Base-by-base conservation (phyloP, 805 yeast genomes). In the Yarrowia hollandica region DNA sequence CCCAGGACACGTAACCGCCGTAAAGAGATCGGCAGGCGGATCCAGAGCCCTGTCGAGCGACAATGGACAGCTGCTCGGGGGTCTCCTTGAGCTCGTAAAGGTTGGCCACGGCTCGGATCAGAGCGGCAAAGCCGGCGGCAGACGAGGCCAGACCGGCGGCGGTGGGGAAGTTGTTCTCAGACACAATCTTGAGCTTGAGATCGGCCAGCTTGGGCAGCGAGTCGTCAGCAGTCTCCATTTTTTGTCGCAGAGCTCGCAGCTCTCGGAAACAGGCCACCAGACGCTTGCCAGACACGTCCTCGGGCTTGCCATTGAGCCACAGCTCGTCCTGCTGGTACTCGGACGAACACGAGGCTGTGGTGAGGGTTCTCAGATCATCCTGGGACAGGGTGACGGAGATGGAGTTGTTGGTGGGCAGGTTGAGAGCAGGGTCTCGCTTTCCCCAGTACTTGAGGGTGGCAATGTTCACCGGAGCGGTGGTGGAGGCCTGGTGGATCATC, bases 391-490 rank as follows among this genome's bases (percentile, higher is more conserved):
- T 94, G 50, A 94, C 97, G 19, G 97, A 89, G 65, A 94, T 90
- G 25, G 97, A 90, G 11, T 96, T 88, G 76, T 94, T 94, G 58
- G 99, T 94, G 50, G 99, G 99, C 57, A 94, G 77, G 70, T 94
- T 94, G 68, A 94, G 81, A 48, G 78, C 77, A 63, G 83, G 85
- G 74, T 94, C 98, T 69, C 99, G 82, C 75, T 94, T 94, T 50
- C 99, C 99, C 99, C 99, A 94, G 77, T 94, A 94, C 75, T 94
- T 94, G 64, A 94, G 79, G 35, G 98, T 94, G 84, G 99, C 99
- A 73, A 92, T 92, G 73, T 92, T 92, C 58, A 92, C 99, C 14
- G 99, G 99, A 2, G 99, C 98, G 39, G 97, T 90, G 50, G 88
- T 84, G 4, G 96, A 83, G 9, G 96, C 94, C 44, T 82, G 73